These are phyloP conservation scores for Keithomyces neogunnii DNA, from an alignment of 2,329 filamentous ascomycete species.

Conservation along the genomic window DNA sequence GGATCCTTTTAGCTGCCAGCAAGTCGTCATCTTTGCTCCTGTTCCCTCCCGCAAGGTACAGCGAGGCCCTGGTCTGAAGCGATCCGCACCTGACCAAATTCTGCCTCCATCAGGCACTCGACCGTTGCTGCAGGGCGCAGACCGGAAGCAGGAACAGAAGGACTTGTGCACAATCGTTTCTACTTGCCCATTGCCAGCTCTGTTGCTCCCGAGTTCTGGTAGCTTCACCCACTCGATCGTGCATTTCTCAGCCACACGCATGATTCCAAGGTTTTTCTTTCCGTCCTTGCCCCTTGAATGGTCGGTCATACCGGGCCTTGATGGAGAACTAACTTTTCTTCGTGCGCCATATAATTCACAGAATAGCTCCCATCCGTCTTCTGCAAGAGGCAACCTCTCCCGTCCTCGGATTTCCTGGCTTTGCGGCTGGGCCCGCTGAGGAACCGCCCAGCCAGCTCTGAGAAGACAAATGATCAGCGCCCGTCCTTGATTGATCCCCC, in stretches of 20 bases:
- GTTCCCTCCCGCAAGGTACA: background rate
- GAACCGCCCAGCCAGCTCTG: background rate
- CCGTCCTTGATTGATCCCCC: background rate
- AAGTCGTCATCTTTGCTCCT: background rate
- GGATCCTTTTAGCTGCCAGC: too few species aligned
- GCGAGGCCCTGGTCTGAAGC: background rate
- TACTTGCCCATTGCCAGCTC: background rate
- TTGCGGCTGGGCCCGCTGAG: constrained; percentile 1
- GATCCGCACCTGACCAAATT: background rate
- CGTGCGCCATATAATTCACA: too few species aligned
- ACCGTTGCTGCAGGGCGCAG: background rate
- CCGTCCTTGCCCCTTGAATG: background rate
- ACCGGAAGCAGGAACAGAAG: constrained; percentile 4
- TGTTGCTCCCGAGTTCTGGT: background rate
- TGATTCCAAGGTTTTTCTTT: too few species aligned
- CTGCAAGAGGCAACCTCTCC: background rate
- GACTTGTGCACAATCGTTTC: background rate
- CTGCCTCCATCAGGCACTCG: background rate
- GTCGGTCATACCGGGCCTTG: too few species aligned
- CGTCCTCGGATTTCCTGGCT: background rate
- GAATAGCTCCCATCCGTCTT: background rate
- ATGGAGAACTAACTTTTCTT: too few species aligned
- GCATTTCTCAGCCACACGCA: too few species aligned
- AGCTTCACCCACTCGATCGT: background rate
- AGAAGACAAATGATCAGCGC: constrained; percentile 1